Evolutionary conservation across 129 eudicot genomes (phyloP).

Genomic region (Ambrosia artemisiifolia): DNA sequence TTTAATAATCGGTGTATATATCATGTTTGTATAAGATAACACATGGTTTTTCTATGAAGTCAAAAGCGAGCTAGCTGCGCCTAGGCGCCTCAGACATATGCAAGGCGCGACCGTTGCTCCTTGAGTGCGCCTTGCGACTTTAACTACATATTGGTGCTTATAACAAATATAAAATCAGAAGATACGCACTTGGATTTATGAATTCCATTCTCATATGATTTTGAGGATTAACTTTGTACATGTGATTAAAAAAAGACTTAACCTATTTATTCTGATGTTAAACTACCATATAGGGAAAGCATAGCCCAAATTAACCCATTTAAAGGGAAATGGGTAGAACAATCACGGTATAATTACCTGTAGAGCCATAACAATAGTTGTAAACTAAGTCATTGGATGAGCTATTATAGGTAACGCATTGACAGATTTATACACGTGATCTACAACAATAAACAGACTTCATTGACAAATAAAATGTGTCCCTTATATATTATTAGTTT

Average conservation of each 20-base stretch:
- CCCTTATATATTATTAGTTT: not conserved
- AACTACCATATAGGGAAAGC: not conserved
- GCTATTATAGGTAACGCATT: conserved; percentile 83
- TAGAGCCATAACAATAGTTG: conserved; percentile 99
- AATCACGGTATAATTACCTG: conserved; percentile 51
- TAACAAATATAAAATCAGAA: not conserved
- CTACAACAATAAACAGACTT: conserved; percentile 45
- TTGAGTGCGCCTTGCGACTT: no score
- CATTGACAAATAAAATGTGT: not conserved
- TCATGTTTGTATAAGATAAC: not conserved
- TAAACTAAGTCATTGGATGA: conserved; percentile 98
- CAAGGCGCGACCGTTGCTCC: no score
- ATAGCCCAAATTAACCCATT: not conserved
- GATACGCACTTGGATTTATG: conserved; percentile 81
- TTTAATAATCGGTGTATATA: not conserved
- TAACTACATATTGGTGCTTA: no score
- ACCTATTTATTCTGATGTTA: not conserved
- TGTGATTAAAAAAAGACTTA: conserved; percentile 25
- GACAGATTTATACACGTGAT: conserved; percentile 82
- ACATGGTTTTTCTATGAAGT: not conserved
- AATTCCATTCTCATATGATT: conserved; percentile 97
- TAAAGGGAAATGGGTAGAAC: not conserved
- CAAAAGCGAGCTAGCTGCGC: no score
- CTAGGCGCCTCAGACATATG: no score
- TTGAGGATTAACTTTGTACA: conserved; percentile 95